Evolutionary conservation across 2,329 filamentous ascomycete species (phyloP), one percentile per base, ranked within the genome.

Genomic region (Sporothrix euskadiensis): DNA sequence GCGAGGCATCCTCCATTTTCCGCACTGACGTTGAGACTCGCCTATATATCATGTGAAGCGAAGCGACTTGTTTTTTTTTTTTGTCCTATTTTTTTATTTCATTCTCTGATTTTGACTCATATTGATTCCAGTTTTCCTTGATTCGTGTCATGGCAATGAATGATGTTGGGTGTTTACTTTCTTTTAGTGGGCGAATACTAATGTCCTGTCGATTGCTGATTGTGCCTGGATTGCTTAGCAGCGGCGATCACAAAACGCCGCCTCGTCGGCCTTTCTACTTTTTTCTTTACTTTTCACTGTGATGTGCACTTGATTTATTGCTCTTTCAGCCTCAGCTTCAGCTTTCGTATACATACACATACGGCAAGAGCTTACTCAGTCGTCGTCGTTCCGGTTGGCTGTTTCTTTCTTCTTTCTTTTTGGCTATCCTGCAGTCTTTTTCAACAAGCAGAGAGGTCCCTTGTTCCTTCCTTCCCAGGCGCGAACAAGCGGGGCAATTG

Each of bases 21-120:
- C 32, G n/a, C 41, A 56, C 19, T n/a, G 39, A 57, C 39, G 22
- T 59, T 7, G 41, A 35, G 57, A 35, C 57, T 30, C 39, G 35
- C 39, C n/a, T 44, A 52, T 63, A 63, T 44, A 65, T 65, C 57
- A 56, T 71, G 44, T 54, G 57, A 41, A 71, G 69, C 70, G 70
- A 39, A 65, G 70, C 69, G 69, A 61, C 5, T 59, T 71, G 54
- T 14, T 63, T 35, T 49, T 22, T 49, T 32, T 49, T 10, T n/a
- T 49, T 32, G 30, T n/a, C 22, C 12, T 32, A 4, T 54, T 30
- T 35, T 22, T 1, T 26, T 41, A 35, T 12, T 26, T 30, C 54
- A 49, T 63, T 22, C 12, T 49, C 12, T 49, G 12, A 5, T 16
- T 16, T 49, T 49, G 5, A 56, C 3, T 9, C 7, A 26, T 56